Conservation (phyloP, 73 alveolate genomes). For the Stentor roeselii region DNA sequence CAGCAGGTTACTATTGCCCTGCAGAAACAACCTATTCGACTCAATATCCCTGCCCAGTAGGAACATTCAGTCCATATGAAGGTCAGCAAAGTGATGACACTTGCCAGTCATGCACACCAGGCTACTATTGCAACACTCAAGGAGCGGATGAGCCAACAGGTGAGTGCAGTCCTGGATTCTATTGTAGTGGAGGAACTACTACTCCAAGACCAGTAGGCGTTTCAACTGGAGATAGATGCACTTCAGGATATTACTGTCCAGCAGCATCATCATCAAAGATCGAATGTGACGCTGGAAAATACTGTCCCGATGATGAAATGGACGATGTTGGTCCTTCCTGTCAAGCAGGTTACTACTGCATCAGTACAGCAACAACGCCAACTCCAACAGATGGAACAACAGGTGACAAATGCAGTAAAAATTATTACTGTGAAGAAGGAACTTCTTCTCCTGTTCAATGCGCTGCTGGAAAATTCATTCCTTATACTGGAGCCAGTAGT, state of each 20-base stretch:
- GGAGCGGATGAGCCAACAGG: constrained; percentile 48
- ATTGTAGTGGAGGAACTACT: constrained; percentile 22
- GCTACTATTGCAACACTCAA: constrained; percentile 57
- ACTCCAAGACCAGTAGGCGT: constrained; percentile 27
- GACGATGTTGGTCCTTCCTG: constrained; percentile 37
- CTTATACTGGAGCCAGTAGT: constrained; percentile 29
- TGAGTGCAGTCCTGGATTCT: constrained; percentile 22
- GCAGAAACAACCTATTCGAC: constrained; percentile 52
- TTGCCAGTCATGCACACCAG: constrained; percentile 70
- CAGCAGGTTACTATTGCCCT: constrained; percentile 70
- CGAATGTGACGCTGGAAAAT: constrained; percentile 56
- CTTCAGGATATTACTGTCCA: constrained; percentile 45
- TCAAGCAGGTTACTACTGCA: constrained; percentile 65
- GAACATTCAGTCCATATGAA: constrained; percentile 65
- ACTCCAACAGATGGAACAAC: constrained; percentile 32
- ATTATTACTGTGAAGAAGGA: constrained; percentile 36
- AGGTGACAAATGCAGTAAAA: constrained; percentile 45
- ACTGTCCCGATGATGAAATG: constrained; percentile 43
- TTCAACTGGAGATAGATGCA: constrained; percentile 26
- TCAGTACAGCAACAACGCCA: constrained; percentile 35
- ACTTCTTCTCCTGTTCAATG: constrained; percentile 30
- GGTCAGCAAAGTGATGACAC: constrained; percentile 48
- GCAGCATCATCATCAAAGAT: constrained; percentile 42
- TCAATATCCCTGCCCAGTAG: constrained; percentile 63
- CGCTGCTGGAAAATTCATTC: constrained; percentile 42